These are phyloP conservation scores for Gillenia trifoliata DNA, from an alignment of 306 rosid species.

Conservation along the genomic window DNA sequence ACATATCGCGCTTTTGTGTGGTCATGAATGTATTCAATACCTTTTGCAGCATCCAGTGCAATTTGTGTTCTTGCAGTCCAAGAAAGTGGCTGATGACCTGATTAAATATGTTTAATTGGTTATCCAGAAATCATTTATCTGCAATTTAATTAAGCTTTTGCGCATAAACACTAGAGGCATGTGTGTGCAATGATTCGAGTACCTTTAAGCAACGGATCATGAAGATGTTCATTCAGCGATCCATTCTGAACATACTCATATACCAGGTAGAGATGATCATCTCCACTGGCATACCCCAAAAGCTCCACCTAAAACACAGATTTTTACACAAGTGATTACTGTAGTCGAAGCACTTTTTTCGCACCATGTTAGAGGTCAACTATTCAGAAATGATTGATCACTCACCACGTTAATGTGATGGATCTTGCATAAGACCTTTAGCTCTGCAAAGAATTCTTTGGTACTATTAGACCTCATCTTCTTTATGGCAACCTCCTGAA, in stretches of 20 bases:
- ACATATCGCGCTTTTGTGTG: slow-evolving; percentile 74
- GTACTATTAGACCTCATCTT: slow-evolving; percentile 74
- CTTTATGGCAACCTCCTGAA: slow-evolving; percentile 83
- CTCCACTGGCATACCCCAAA: slow-evolving; percentile 80
- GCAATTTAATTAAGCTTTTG: background rate
- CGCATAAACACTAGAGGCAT: background rate
- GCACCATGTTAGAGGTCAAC: background rate
- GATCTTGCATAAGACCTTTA: slow-evolving; percentile 66
- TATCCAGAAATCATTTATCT: background rate
- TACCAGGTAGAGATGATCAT: slow-evolving; percentile 75
- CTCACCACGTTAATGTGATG: slow-evolving; percentile 62
- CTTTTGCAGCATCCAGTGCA: slow-evolving; percentile 82
- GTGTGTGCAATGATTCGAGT: background rate
- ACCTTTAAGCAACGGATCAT: slow-evolving; percentile 79
- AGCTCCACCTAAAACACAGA: slow-evolving; percentile 64
- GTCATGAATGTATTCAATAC: slow-evolving; percentile 83
- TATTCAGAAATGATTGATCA: background rate
- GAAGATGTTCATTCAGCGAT: slow-evolving; percentile 70
- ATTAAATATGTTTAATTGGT: slow-evolving; percentile 5
- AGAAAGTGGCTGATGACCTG: slow-evolving; percentile 73
- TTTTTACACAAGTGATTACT: slow-evolving; percentile 5
- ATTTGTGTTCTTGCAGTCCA: slow-evolving; percentile 81
- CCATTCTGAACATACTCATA: slow-evolving; percentile 77
- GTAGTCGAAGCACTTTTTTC: background rate
- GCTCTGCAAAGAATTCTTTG: slow-evolving; percentile 82